phyloP scores from a whole-genome alignment of 202 grass and related monocot genomes.

The Zoysia matrella region DNA sequence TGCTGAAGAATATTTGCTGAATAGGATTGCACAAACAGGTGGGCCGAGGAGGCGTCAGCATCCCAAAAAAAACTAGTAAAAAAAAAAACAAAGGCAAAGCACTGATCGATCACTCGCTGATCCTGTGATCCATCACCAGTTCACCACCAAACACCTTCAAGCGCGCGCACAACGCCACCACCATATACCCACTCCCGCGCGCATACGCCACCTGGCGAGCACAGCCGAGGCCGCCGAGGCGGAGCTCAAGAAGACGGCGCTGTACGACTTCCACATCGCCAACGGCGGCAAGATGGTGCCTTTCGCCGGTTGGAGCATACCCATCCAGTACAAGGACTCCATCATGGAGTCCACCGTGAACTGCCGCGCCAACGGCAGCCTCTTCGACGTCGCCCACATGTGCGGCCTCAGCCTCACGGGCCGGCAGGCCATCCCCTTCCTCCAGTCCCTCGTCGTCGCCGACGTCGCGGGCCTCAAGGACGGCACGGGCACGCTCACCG shows the following conservation, averaged over 20 bases:
- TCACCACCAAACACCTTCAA: neutral
- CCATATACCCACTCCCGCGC: slow-evolving; percentile 36
- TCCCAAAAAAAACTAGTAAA: neutral
- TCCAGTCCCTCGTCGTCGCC: slow-evolving; percentile 93
- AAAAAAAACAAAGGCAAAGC: neutral
- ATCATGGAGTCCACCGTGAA: slow-evolving; percentile 99
- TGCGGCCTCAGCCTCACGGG: slow-evolving; percentile 95
- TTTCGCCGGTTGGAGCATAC: slow-evolving; percentile 97
- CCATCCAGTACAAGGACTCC: slow-evolving; percentile 94
- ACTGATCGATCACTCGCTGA: neutral
- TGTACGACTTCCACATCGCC: slow-evolving; percentile 56
- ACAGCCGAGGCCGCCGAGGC: slow-evolving; percentile 65
- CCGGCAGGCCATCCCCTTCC: slow-evolving; percentile 67
- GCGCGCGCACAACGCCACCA: slow-evolving; percentile 40
- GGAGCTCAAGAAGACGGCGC: slow-evolving; percentile 89
- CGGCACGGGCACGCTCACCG: slow-evolving; percentile 83
- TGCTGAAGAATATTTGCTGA: neutral
- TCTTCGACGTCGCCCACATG: slow-evolving; percentile 99
- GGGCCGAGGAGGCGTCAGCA: neutral
- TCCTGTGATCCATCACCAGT: neutral
- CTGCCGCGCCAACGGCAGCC: slow-evolving; percentile 80
- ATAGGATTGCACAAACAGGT: neutral
- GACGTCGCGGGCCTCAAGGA: slow-evolving; percentile 78
- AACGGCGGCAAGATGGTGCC: slow-evolving; percentile 91
- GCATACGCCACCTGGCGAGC: slow-evolving; percentile 55